Evolutionary conservation across 129 eudicot genomes (phyloP).

Genomic region (Ambrosia artemisiifolia): DNA sequence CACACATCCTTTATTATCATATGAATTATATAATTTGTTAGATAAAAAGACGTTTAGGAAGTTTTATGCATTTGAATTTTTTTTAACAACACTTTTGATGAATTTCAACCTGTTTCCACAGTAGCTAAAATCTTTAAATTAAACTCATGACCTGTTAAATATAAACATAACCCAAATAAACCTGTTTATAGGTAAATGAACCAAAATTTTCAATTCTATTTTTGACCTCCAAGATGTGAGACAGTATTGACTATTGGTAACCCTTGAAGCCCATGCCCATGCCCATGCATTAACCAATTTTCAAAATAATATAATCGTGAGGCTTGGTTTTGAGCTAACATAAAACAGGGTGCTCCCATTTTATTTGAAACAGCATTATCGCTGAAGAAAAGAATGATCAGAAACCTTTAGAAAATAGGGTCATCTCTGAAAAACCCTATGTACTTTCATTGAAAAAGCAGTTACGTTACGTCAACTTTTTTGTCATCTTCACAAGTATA

Average conservation of each 20-base stretch:
- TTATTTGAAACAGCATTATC: not conserved
- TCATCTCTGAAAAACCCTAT: not conserved
- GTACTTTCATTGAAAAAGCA: not conserved
- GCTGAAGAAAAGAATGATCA: not conserved
- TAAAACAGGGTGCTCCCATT: not conserved
- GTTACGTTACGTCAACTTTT: not conserved
- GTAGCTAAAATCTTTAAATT: not conserved
- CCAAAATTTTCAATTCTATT: not conserved
- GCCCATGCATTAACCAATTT: not conserved
- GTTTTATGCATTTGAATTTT: not conserved
- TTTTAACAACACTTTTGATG: not conserved
- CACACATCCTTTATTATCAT: not conserved
- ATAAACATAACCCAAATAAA: too few relatives aligned
- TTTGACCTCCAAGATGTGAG: conserved; percentile 1
- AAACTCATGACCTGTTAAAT: too few relatives aligned
- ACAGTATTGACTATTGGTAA: not conserved
- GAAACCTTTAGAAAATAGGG: not conserved
- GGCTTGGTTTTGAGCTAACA: not conserved
- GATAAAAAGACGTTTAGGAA: not conserved
- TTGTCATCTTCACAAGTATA: not conserved
- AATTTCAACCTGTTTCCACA: not conserved
- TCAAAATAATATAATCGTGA: not conserved
- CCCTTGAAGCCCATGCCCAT: not conserved
- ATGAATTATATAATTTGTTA: not conserved
- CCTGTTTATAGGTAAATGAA: not conserved